Evolutionary conservation across 345 rosid species (phyloP).

Genomic region (Anastatica hierochuntica): DNA sequence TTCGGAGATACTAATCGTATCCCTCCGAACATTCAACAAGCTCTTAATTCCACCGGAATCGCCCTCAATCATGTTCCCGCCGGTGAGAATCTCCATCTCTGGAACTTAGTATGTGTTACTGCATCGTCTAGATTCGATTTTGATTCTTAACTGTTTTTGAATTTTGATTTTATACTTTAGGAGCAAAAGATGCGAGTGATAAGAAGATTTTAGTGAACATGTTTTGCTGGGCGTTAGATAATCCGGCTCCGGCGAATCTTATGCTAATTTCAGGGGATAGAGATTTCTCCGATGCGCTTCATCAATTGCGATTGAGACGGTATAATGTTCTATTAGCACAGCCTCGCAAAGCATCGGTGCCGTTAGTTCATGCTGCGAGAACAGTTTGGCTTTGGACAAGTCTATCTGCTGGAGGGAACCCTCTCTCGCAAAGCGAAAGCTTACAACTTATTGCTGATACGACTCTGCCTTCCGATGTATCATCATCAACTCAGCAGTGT

Average conservation of each 20-base stretch:
- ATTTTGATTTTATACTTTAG: constrained; percentile 21
- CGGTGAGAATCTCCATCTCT: constrained; percentile 23
- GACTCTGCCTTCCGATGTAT: constrained; percentile 11
- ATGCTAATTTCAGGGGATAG: constrained; percentile 83
- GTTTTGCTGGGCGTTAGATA: constrained; percentile 92
- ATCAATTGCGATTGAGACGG: constrained; percentile 79
- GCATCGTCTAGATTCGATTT: not conserved
- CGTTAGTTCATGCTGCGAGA: constrained; percentile 73
- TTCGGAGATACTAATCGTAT: constrained; percentile 73
- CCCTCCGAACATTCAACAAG: constrained; percentile 54
- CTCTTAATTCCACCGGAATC: constrained; percentile 85
- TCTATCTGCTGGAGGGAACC: constrained; percentile 56
- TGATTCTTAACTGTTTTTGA: not conserved
- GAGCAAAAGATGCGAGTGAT: constrained; percentile 96
- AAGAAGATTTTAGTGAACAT: constrained; percentile 92
- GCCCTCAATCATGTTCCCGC: constrained; percentile 89
- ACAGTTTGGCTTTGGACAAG: constrained; percentile 87
- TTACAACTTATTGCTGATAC: constrained; percentile 28
- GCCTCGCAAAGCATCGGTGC: constrained; percentile 62
- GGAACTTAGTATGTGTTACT: no score
- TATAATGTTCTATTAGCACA: constrained; percentile 87
- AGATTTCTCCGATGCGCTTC: constrained; percentile 90
- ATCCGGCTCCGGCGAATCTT: constrained; percentile 83
- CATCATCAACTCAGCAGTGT: constrained; percentile 24
- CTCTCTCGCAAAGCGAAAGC: constrained; percentile 41